Evolutionary conservation across 805 yeast genomes (phyloP).

Genomic region (Wickerhamomyces bisporus): DNA sequence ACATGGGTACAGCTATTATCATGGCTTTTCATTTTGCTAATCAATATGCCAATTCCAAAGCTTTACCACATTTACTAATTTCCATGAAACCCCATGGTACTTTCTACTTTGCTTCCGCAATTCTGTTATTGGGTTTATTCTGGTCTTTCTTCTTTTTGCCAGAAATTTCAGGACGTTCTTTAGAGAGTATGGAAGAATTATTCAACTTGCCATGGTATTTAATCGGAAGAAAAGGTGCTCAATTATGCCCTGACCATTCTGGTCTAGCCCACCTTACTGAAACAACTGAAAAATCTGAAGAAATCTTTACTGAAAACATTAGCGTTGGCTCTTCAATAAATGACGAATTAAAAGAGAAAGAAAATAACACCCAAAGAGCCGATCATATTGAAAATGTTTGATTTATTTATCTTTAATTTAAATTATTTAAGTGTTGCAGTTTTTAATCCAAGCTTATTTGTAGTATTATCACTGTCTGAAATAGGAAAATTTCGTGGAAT

Average conservation of each 20-base stretch:
- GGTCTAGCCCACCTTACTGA: slow-evolving; percentile 26
- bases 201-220: slow-evolving; percentile 50
- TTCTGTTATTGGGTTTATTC: slow-evolving; percentile 48
- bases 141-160: slow-evolving; percentile 33
- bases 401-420: background rate
- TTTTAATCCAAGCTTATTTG: no score
- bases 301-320: slow-evolving; percentile 12
- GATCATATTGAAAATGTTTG: background rate
- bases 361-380: background rate
- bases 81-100: slow-evolving; percentile 58
- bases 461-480: no score
- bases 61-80: slow-evolving; percentile 46
- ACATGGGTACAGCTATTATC: slow-evolving; percentile 43
- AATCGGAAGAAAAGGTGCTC: slow-evolving; percentile 49
- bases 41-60: slow-evolving; percentile 54
- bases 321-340: background rate
- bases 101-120: slow-evolving; percentile 64
- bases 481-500: no score
- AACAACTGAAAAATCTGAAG: slow-evolving; percentile 10
- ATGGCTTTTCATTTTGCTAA: slow-evolving; percentile 54
- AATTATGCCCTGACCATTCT: slow-evolving; percentile 47
- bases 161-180: slow-evolving; percentile 33
- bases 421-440: no score
- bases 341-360: background rate
- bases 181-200: slow-evolving; percentile 34